Evolutionary conservation across 2,329 filamentous ascomycete species (phyloP), one percentile per base, ranked within the genome.

Genomic region (Chrysosporium keratinophilum): DNA sequence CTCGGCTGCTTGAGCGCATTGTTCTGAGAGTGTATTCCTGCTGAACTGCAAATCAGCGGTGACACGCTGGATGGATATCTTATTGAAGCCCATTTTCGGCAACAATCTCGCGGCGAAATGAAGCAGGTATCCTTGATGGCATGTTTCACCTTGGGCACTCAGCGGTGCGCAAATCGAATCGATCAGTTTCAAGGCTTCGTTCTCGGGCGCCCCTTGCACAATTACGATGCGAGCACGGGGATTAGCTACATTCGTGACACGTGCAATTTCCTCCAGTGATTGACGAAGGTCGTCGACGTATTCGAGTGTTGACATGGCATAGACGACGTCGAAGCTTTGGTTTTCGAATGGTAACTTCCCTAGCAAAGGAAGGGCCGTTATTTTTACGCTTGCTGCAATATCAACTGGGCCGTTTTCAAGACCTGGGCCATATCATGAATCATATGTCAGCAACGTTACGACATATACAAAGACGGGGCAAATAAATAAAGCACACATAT

Each of bases 171-270:
- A 35, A 20, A 43, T 53, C 23, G 43, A 17, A 23, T 41, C 34
- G n/a, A 56, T 35, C n/a, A 53, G 37, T 10, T 37, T 47, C 9
- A 37, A 14, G 2, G 31, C 14, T 34, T 56, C 54, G 46, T 42
- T 56, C 20, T 56, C 45, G 14, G 51, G 54, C 4, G 51, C 44
- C 2, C 45, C 45, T 35, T 56, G 50, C 19, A 56, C n/a, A 10
- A 56, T 46, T 6, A 54, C 4, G 19, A 56, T 45, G 15, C 35
- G 20, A 41, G 50, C 41, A 31, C 34, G 31, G 5, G 44, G 50
- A 6, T 42, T 47, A n/a, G 31, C 10, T 15, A 7, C 10, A n/a
- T 48, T 37, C 12, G 45, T 40, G 15, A 56, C 50, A 11, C 50
- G 54, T 14, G 43, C 44, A 10, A 56, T 41, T 7, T 53, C 44